Conservation (phyloP, 2,329 filamentous ascomycete genomes). For the Ambrosiella xylebori region DNA sequence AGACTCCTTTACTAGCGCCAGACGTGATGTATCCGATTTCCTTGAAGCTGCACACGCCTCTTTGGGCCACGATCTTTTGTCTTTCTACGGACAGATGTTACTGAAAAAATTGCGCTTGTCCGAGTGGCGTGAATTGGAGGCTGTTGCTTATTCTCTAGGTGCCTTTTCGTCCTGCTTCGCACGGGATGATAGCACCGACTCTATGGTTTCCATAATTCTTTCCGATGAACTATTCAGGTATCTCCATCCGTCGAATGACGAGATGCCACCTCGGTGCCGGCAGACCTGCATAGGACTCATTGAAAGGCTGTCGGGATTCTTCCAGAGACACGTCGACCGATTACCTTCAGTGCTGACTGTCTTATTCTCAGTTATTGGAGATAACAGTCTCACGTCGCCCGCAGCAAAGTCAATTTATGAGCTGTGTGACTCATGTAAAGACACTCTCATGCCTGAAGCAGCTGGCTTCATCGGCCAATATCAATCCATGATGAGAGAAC, state of each 20-base stretch:
- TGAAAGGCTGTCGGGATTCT: slow-evolving; percentile 59
- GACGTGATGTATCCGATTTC: slow-evolving; percentile 65
- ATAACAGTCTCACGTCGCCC: slow-evolving; percentile 42
- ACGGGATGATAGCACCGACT: slow-evolving; percentile 40
- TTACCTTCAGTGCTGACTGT: slow-evolving; percentile 57
- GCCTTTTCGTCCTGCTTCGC: slow-evolving; percentile 48
- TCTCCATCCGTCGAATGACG: slow-evolving; percentile 19
- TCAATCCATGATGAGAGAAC: slow-evolving; percentile 37
- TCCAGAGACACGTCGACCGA: slow-evolving; percentile 49
- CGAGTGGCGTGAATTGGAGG: slow-evolving; percentile 43
- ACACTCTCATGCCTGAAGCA: slow-evolving; percentile 48
- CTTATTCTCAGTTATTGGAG: slow-evolving; percentile 52
- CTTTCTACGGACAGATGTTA: slow-evolving; percentile 38
- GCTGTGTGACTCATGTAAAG: slow-evolving; percentile 59
- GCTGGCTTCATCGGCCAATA: slow-evolving; percentile 56
- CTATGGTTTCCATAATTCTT: slow-evolving; percentile 44
- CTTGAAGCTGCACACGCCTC: slow-evolving; percentile 54
- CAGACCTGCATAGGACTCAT: slow-evolving; percentile 55
- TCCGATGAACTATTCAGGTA: slow-evolving; percentile 24
- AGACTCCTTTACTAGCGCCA: slow-evolving; percentile 51
- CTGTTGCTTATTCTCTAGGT: slow-evolving; percentile 44
- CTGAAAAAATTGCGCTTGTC: slow-evolving; percentile 20
- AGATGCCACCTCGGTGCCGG: slow-evolving; percentile 43
- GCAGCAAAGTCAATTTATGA: slow-evolving; percentile 59
- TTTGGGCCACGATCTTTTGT: slow-evolving; percentile 37